Conservation (phyloP, 371 early-diverging fungal species). For the Mortierella sp. region DNA sequence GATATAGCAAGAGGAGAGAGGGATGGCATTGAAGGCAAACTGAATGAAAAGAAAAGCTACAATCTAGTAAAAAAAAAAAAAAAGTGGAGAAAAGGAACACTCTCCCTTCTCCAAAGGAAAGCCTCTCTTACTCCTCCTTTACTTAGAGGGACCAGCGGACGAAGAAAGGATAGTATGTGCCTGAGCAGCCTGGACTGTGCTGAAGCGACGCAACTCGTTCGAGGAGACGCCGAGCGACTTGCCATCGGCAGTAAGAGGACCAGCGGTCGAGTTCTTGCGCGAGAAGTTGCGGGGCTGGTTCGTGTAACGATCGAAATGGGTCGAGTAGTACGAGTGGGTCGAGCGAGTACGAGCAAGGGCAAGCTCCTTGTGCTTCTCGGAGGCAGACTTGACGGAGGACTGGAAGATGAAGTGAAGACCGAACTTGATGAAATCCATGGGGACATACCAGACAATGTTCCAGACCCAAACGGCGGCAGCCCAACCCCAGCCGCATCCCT, state of each 20-base stretch:
- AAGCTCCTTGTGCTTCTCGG: conserved; percentile 51
- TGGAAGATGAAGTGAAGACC: conserved; percentile 68
- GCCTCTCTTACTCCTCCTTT: not conserved
- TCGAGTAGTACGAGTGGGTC: conserved; percentile 65
- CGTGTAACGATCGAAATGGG: conserved; percentile 58
- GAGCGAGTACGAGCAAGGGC: conserved; percentile 63
- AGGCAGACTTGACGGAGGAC: conserved; percentile 60
- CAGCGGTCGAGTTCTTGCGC: conserved; percentile 55
- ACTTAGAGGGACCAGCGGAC: conserved; percentile 28
- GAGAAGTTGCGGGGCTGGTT: conserved; percentile 62
- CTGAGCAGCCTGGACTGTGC: conserved; percentile 65
- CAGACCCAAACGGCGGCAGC: conserved; percentile 80
- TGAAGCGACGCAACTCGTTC: conserved; percentile 64
- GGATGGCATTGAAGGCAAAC: no score
- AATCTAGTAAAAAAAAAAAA: no score
- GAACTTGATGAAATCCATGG: conserved; percentile 80
- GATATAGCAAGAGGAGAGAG: no score
- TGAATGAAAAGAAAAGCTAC: no score
- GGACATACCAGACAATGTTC: conserved; percentile 82
- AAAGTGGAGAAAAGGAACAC: not conserved
- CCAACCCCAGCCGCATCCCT: conserved; percentile 69
- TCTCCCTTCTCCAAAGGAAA: not conserved
- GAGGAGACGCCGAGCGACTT: conserved; percentile 58
- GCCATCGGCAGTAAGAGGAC: conserved; percentile 57
- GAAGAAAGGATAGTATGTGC: conserved; percentile 53